Evolutionary conservation across 345 rosid species (phyloP), one percentile per base, ranked within the genome.

Genomic region (Aurinia saxatilis): DNA sequence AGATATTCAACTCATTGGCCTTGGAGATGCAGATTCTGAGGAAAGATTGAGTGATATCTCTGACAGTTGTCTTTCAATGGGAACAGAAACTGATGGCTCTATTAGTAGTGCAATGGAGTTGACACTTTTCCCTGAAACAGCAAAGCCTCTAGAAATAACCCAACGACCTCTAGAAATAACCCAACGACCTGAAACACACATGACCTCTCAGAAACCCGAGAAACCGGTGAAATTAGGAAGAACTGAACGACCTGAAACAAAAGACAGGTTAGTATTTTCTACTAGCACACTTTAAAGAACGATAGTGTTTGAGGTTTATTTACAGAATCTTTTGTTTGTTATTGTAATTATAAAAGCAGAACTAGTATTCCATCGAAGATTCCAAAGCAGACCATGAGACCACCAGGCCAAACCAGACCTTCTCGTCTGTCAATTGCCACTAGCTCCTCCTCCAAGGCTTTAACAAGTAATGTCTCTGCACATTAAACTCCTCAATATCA

Each of bases 11-110:
- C 92, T 87, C 64, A 56, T 92, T 64, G 88, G 87, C 50, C 82
- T 92, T 52, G 87, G 72, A 34, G 85, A 80, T 71, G 97, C 67
- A 35, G 84, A 84, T 77, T 77, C 85, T 13, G 96, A 84, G 16
- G 99, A 85, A 61, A 84, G 96, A 73, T 68, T 93, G 72, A 85
- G 96, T 80, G 97, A 93, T 68, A 90, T 90, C 62, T 93, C 99
- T 33, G 97, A 90, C 60, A 74, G 92, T 19, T 88, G 71, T 68
- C 96, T 93, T 68, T 84, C 99, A 10, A 84, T 90, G 90, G 97
- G 90, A 63, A 81, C 92, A 11, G 96, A 93, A 76, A 85, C 97
- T 45, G 99, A 93, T 74, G 87, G 84, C 40, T 88, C 96, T 3
- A 46, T 83, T 42, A 34, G 73, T 60, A 88, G 90, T 72, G 77